Percentiles rank a stretch among this genome's conserved stretches.
Evolutionary conservation across 306 rosid species (phyloP).

Genomic region (Dalbergia cochinchinensis): DNA sequence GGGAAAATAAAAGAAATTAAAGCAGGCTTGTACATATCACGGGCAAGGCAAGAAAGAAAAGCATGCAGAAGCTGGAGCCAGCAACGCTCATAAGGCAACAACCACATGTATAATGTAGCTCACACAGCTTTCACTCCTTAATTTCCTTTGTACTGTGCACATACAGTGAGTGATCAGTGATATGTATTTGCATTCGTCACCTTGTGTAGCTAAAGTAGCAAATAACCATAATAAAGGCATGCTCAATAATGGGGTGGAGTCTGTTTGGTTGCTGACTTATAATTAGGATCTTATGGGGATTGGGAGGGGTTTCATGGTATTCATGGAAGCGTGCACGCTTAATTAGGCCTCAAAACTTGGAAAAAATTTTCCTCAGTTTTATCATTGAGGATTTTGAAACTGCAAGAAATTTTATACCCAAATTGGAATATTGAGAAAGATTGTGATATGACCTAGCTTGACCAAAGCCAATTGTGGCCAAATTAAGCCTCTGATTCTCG

Average conservation of each 20-base stretch:
- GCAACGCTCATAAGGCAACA: slow-evolving; percentile 16
- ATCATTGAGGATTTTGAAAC: slow-evolving; percentile 28
- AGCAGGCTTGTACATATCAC: background rate
- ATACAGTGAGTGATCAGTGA: background rate
- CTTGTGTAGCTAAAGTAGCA: slow-evolving; percentile 27
- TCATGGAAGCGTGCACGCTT: slow-evolving; percentile 54
- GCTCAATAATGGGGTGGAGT: slow-evolving; percentile 1
- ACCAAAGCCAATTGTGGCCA: slow-evolving; percentile 37
- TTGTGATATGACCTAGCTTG: slow-evolving; percentile 56
- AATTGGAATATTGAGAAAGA: slow-evolving; percentile 53
- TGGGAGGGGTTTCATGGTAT: slow-evolving; percentile 27
- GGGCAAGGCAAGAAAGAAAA: slow-evolving; percentile 34
- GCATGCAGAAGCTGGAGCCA: slow-evolving; percentile 11
- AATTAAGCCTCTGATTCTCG: slow-evolving; percentile 31
- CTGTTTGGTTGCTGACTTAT: slow-evolving; percentile 29
- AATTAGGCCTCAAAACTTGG: slow-evolving; percentile 17
- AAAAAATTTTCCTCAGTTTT: slow-evolving; percentile 17
- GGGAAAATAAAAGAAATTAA: slow-evolving; percentile 26
- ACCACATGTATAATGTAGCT: slow-evolving; percentile 21
- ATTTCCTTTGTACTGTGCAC: background rate
- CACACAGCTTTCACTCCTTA: slow-evolving; percentile 1
- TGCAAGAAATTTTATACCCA: background rate
- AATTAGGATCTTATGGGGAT: slow-evolving; percentile 37
- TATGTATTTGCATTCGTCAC: slow-evolving; percentile 43
- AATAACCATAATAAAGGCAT: slow-evolving; percentile 8